Base-by-base conservation (phyloP, 768 basidiomycete species). In the Phlebiopsis gigantea region DNA sequence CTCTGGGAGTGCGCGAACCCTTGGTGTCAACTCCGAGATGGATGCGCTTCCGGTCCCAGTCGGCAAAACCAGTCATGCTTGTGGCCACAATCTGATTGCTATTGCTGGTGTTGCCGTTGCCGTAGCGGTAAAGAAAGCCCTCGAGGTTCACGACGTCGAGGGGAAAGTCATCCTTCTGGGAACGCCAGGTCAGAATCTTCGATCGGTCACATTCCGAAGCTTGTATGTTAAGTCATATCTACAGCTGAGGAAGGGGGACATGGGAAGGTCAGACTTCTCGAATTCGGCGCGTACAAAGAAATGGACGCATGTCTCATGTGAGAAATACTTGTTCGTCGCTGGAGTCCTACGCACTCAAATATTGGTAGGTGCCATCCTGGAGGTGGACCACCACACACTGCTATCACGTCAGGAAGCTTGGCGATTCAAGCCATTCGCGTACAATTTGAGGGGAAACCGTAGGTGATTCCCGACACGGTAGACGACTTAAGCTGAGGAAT, bases 1-100 rank as follows among this genome's bases (percentile, higher is more conserved):
- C 30, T n/a, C 15, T 15, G 9, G n/a, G 26, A 48, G 86, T 6
- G 88, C 87, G 5, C 78, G 82, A 47, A 83, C 80, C 0, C 79
- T 92, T 31, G 90, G 90, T 0, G 73, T 93, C 56, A 92, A 93
- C 67, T 90, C 88, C 15, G 90, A 92, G 77, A 82, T 69, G 66
- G 75, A 76, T 53, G 75, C 75, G 0, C 69, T 76, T 31, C 66
- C 68, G 4, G 68, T 74, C 42, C 75, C 81, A 51, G 79, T 78
- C 2, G 28, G 47, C 47, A 66, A 69, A n/a, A 63, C 71, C 43
- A 70, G 87, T 0, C 88, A 89, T 62, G 88, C 85, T 1, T 92
- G 90, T 63, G 90, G 90, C 2, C 90, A 93, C 65, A 92, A 92
- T 63, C 73, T 93, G 46, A 92, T 93, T 48, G 89, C 86, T 0